phyloP scores from a whole-genome alignment of 2,329 filamentous ascomycete genomes.

The Capronia coronata region DNA sequence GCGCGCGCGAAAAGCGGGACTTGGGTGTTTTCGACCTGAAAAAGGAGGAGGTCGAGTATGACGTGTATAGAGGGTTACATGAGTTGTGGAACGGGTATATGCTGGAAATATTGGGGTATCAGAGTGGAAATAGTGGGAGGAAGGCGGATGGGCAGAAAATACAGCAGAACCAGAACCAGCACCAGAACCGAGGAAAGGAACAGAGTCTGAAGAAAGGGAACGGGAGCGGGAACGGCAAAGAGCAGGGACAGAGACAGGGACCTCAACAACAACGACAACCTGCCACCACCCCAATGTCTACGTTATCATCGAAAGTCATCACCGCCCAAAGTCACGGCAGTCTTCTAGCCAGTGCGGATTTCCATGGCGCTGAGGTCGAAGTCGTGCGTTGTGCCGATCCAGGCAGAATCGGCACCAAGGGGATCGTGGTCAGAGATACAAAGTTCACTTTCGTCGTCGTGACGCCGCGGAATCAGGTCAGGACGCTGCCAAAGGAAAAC shows the following conservation, averaged over 20 bases:
- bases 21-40: slow-evolving; percentile 70
- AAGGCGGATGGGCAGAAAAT: slow-evolving; percentile 32
- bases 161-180: not conserved
- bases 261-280: slow-evolving; percentile 28
- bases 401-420: slow-evolving; percentile 71
- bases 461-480: slow-evolving; percentile 54
- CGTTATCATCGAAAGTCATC: not conserved
- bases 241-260: too few species aligned
- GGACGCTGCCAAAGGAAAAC: slow-evolving; percentile 75
- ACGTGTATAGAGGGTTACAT: slow-evolving; percentile 70
- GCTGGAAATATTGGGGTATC: slow-evolving; percentile 63
- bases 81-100: slow-evolving; percentile 79
- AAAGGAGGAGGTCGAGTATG: slow-evolving; percentile 61
- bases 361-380: slow-evolving; percentile 77
- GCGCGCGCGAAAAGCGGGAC: slow-evolving; percentile 67
- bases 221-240: too few species aligned
- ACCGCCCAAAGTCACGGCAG: slow-evolving; percentile 50
- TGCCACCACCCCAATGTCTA: slow-evolving; percentile 33
- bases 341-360: slow-evolving; percentile 78
- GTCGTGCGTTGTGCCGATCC: slow-evolving; percentile 77
- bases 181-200: slow-evolving; percentile 5
- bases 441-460: slow-evolving; percentile 82
- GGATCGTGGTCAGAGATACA: slow-evolving; percentile 83
- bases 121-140: too few species aligned
- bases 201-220: too few species aligned